Evolutionary conservation across 805 yeast genomes (phyloP).

Genomic region (Yueomyces sinensis): DNA sequence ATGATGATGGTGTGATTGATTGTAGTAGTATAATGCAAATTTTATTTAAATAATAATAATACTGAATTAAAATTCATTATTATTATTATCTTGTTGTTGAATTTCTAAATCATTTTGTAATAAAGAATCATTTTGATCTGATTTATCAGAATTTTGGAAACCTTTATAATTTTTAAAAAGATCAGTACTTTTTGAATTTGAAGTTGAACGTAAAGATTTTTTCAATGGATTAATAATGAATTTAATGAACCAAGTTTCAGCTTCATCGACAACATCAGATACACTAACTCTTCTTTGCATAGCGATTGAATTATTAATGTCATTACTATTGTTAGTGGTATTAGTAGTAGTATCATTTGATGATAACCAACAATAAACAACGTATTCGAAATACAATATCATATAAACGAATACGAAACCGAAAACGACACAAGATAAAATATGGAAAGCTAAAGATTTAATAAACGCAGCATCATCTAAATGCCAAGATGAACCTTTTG

Average conservation of each 20-base stretch:
- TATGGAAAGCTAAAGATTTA: conserved; percentile 58
- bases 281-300: too few relatives aligned
- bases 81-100: too few relatives aligned
- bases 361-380: conserved; percentile 25
- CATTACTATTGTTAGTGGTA: neutral
- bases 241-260: neutral
- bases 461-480: conserved; percentile 71
- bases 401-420: conserved; percentile 48
- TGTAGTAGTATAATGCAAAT: too few relatives aligned
- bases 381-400: conserved; percentile 32
- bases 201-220: neutral
- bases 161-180: too few relatives aligned
- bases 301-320: neutral
- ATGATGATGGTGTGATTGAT: too few relatives aligned
- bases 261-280: neutral
- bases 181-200: neutral
- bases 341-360: neutral
- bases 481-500: conserved; percentile 89
- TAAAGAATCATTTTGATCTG: too few relatives aligned
- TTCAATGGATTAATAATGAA: neutral
- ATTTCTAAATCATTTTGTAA: too few relatives aligned
- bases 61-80: too few relatives aligned
- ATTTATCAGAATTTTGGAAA: too few relatives aligned
- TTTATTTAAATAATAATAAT: too few relatives aligned
- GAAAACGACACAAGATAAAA: conserved; percentile 51